phyloP scores from a whole-genome alignment of 495 filamentous ascomycete genomes.

The Venustampulla echinocandica region DNA sequence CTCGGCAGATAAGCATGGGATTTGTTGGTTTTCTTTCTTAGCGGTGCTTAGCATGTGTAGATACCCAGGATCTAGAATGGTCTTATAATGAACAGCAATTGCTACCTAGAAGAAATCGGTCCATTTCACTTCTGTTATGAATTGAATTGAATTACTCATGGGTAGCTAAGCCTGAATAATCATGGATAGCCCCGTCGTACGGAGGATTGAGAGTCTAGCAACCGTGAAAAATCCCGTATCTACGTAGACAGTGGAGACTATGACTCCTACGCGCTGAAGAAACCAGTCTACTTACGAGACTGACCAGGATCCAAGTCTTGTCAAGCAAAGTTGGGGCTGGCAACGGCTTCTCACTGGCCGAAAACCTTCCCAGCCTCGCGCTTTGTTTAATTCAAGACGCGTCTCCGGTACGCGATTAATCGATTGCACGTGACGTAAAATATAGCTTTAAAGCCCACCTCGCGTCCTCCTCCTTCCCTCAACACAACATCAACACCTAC shows the following conservation, averaged over 20 bases:
- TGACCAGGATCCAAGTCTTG: too few species aligned
- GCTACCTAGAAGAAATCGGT: neutral
- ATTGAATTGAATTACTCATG: neutral
- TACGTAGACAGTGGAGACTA: neutral
- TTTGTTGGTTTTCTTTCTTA: too few species aligned
- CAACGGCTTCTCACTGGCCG: too few species aligned
- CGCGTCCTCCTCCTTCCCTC: neutral
- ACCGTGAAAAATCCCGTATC: too few species aligned
- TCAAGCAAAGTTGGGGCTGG: too few species aligned
- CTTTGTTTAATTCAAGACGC: too few species aligned
- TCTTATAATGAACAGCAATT: neutral
- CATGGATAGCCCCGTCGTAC: neutral
- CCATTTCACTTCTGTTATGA: neutral
- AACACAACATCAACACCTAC: slow-evolving; percentile 3
- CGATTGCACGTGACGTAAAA: neutral
- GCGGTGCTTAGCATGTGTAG: too few species aligned
- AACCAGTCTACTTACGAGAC: too few species aligned
- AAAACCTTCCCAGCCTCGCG: too few species aligned
- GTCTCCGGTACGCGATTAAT: too few species aligned
- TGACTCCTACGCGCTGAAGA: neutral
- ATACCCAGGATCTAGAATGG: neutral
- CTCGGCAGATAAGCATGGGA: too few species aligned
- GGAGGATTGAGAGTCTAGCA: too few species aligned
- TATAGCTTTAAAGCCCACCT: neutral
- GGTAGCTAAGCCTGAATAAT: neutral